Conservation (phyloP, 2,329 filamentous ascomycete genomes). For the Didymosphaeria variabile region DNA sequence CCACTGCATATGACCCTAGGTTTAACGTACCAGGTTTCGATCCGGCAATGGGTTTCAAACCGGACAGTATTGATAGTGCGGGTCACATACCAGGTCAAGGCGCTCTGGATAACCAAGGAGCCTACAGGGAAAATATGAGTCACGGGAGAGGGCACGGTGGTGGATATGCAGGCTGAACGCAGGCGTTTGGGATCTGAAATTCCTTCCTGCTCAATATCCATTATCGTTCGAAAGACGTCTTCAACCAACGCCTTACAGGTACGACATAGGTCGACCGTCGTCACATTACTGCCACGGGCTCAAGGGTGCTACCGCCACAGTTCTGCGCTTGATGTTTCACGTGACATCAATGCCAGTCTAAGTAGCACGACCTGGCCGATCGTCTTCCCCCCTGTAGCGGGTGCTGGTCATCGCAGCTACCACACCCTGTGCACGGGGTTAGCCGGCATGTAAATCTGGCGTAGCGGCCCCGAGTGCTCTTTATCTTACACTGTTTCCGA, state of each 20-base stretch:
- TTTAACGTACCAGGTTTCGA: conserved; percentile 45
- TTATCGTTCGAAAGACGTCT: neutral
- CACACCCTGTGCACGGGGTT: neutral
- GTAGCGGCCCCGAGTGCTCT: neutral
- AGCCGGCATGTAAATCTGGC: neutral
- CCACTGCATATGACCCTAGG: conserved; percentile 44
- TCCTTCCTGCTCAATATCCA: neutral
- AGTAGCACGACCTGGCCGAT: neutral
- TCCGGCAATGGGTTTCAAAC: conserved; percentile 47
- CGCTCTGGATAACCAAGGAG: conserved; percentile 22
- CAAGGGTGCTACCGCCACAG: neutral
- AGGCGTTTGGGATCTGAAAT: neutral
- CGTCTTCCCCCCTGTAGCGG: neutral
- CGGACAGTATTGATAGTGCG: conserved; percentile 24
- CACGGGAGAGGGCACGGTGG: conserved; percentile 25
- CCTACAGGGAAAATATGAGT: conserved; percentile 21
- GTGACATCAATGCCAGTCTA: neutral
- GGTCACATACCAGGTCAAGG: conserved; percentile 25
- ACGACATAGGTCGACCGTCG: neutral
- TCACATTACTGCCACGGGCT: neutral
- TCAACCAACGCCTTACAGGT: neutral
- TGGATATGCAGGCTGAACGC: conserved; percentile 27
- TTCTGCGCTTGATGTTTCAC: neutral
- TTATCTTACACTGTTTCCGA: neutral
- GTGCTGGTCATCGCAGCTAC: neutral